A percentile compares a stretch with the other conserved stretches of the same genome.
Conservation (phyloP, 2,329 filamentous ascomycete genomes). For the Fusarium haematococcum region DNA sequence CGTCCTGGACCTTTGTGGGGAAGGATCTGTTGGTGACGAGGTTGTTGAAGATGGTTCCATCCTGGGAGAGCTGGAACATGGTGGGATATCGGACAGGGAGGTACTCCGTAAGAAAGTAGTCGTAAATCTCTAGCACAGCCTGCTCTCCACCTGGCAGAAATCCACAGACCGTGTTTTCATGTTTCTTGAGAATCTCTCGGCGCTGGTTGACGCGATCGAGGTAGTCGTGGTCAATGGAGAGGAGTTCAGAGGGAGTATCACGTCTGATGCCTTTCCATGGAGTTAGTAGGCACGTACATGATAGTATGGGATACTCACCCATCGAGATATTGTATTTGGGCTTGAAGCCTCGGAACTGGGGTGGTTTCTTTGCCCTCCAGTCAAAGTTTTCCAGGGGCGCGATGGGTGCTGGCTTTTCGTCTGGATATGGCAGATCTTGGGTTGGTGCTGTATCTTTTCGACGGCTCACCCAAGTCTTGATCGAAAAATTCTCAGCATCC, state of each 20-base stretch:
- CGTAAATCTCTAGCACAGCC: constrained; percentile 62
- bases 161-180: constrained; percentile 57
- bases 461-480: neutral
- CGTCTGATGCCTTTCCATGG: constrained; percentile 54
- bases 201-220: constrained; percentile 56
- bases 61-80: constrained; percentile 56
- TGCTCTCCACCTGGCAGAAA: constrained; percentile 53
- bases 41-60: constrained; percentile 53
- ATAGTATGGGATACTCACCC: neutral
- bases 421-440: neutral
- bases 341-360: constrained; percentile 22
- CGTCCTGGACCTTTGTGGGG: constrained; percentile 25
- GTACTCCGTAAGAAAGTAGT: constrained; percentile 59
- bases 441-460: neutral
- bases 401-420: constrained; percentile 12
- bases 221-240: constrained; percentile 65
- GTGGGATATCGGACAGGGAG: constrained; percentile 62
- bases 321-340: constrained; percentile 35
- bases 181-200: constrained; percentile 51
- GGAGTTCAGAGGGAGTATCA: constrained; percentile 60
- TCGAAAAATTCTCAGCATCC: neutral
- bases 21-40: constrained; percentile 49
- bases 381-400: constrained; percentile 23
- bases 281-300: neutral
- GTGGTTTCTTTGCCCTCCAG: constrained; percentile 19